A percentile compares a stretch with the other conserved stretches of the same genome.
Conservation (phyloP, 1,284 basidiomycete species). For the Puccinia coronata region DNA sequence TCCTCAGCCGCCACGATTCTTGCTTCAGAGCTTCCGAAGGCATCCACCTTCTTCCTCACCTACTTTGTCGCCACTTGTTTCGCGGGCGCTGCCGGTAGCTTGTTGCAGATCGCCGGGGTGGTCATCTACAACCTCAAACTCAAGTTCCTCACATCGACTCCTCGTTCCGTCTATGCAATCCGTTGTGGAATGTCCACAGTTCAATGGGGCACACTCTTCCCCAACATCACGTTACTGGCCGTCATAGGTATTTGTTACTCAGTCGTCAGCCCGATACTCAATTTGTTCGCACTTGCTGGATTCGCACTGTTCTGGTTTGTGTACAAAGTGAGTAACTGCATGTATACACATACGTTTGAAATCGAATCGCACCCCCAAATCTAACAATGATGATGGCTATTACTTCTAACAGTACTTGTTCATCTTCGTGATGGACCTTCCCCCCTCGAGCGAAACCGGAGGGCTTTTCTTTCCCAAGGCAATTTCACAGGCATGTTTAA, state of each 20-base stretch:
- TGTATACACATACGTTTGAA: conserved; percentile 60
- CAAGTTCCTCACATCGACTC: conserved; percentile 80
- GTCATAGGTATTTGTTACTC: conserved; percentile 68
- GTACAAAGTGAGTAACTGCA: conserved; percentile 73
- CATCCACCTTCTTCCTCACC: conserved; percentile 92
- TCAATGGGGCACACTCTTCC: conserved; percentile 75
- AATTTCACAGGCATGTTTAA: conserved; percentile 68
- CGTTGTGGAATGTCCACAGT: conserved; percentile 70
- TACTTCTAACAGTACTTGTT: conserved; percentile 58
- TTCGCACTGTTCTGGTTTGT: conserved; percentile 82
- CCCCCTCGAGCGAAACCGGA: conserved; percentile 76
- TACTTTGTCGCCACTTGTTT: conserved; percentile 64
- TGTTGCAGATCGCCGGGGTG: conserved; percentile 75
- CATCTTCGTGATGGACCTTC: conserved; percentile 68
- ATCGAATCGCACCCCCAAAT: too few relatives aligned
- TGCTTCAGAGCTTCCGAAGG: conserved; percentile 74
- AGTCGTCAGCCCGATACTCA: conserved; percentile 90
- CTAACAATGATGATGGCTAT: too few relatives aligned
- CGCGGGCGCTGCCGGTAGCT: conserved; percentile 72
- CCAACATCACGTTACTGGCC: conserved; percentile 59
- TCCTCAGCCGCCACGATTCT: conserved; percentile 68
- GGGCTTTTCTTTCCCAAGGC: conserved; percentile 95
- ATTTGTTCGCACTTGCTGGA: conserved; percentile 78
- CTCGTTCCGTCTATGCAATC: conserved; percentile 76
- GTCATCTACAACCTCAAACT: conserved; percentile 82